phyloP scores from a whole-genome alignment of 108 stramenopile genomes.

The Cyclostephanos invisitatus region DNA sequence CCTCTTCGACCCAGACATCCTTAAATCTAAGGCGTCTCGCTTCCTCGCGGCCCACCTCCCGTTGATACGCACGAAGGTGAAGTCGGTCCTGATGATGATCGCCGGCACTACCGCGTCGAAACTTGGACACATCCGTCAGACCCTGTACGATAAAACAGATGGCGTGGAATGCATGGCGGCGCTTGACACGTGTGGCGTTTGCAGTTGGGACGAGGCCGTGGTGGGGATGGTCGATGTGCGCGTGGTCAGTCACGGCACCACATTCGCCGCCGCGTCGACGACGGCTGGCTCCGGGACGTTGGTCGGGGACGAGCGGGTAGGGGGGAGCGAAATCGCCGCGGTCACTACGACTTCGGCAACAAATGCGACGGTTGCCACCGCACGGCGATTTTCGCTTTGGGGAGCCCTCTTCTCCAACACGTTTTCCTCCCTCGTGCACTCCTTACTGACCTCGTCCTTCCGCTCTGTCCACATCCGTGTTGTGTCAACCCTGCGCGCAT shows the following conservation, averaged over 20 bases:
- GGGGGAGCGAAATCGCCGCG: not conserved
- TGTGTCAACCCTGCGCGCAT: slow-evolving; percentile 72
- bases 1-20: slow-evolving; percentile 56
- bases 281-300: slow-evolving; percentile 1
- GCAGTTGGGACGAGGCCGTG: slow-evolving; percentile 86
- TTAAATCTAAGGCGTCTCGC: slow-evolving; percentile 70
- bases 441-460: slow-evolving; percentile 77
- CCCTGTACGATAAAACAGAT: slow-evolving; percentile 87
- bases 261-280: slow-evolving; percentile 9
- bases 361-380: not conserved
- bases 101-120: slow-evolving; percentile 86
- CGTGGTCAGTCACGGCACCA: slow-evolving; percentile 57
- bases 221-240: slow-evolving; percentile 68
- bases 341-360: not conserved
- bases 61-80: slow-evolving; percentile 81
- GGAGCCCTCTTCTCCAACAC: slow-evolving; percentile 82
- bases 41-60: slow-evolving; percentile 85
- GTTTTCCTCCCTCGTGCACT: slow-evolving; percentile 85
- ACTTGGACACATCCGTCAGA: slow-evolving; percentile 85
- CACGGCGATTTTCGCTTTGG: slow-evolving; percentile 81
- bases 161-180: slow-evolving; percentile 65
- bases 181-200: slow-evolving; percentile 56
- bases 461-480: slow-evolving; percentile 82
- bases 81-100: slow-evolving; percentile 73
- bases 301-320: slow-evolving; percentile 16